Percentiles rank a stretch among this genome's conserved stretches.
These are phyloP conservation scores for Pulveroboletus sp. DNA, from an alignment of 768 basidiomycete species.

Conservation along the genomic window DNA sequence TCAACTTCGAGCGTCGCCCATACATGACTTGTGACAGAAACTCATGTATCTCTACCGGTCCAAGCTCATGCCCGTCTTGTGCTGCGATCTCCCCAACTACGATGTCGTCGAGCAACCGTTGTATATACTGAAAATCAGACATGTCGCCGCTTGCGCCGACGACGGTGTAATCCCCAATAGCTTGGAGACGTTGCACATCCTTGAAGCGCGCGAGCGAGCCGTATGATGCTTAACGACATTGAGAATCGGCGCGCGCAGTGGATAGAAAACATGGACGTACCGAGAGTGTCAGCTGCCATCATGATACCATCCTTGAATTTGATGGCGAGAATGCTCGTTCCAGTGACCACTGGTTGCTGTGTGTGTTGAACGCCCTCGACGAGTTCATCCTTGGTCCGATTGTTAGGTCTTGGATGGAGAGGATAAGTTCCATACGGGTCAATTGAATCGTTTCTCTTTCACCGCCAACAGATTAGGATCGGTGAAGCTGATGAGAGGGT, in stretches of 20 bases:
- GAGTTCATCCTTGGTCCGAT: constrained; percentile 50
- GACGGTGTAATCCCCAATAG: constrained; percentile 79
- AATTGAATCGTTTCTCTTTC: constrained; percentile 65
- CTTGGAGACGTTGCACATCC: constrained; percentile 83
- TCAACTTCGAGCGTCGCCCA: constrained; percentile 74
- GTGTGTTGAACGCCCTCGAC: constrained; percentile 71
- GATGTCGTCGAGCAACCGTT: constrained; percentile 71
- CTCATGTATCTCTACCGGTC: constrained; percentile 88
- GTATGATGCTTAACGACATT: constrained; percentile 66
- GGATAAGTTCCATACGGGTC: constrained; percentile 80
- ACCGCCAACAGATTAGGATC: neutral
- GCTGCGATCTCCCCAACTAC: constrained; percentile 74
- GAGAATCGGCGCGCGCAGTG: neutral
- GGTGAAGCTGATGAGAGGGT: no score
- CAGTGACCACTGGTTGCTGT: constrained; percentile 93
- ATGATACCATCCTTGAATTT: constrained; percentile 96
- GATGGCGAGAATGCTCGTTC: constrained; percentile 92
- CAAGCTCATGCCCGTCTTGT: constrained; percentile 79
- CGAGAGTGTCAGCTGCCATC: constrained; percentile 97
- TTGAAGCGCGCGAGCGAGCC: constrained; percentile 97
- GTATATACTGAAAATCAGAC: constrained; percentile 95
- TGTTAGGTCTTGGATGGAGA: constrained; percentile 53
- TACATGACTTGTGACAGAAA: constrained; percentile 92
- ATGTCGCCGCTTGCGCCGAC: constrained; percentile 95
- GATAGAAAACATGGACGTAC: constrained; percentile 38